These are phyloP conservation scores for Phaeotremella fagi DNA, from an alignment of 768 basidiomycete species.

Conservation along the genomic window DNA sequence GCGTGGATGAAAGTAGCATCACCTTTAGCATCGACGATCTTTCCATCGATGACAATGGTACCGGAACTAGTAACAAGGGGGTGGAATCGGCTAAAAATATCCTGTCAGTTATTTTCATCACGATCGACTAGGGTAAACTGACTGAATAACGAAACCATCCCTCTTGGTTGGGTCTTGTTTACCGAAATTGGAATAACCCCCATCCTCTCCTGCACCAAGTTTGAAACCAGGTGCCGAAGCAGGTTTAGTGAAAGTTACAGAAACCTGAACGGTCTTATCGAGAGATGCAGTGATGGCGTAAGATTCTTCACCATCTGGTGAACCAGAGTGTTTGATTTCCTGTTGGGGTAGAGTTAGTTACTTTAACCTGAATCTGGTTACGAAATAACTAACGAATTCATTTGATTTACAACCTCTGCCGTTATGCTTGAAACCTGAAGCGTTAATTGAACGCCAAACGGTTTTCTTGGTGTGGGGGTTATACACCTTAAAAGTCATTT, in stretches of 20 bases:
- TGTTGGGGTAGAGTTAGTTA: slow-evolving; percentile 72
- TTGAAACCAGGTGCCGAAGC: slow-evolving; percentile 79
- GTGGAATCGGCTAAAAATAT: slow-evolving; percentile 64
- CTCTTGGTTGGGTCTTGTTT: slow-evolving; percentile 40
- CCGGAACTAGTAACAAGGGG: slow-evolving; percentile 64
- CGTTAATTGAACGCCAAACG: slow-evolving; percentile 82
- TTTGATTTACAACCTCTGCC: slow-evolving; percentile 40
- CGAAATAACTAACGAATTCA: slow-evolving; percentile 38
- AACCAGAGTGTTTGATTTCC: slow-evolving; percentile 48
- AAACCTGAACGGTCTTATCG: slow-evolving; percentile 71
- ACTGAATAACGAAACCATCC: slow-evolving; percentile 66
- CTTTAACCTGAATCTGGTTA: slow-evolving; percentile 68
- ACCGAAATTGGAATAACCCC: slow-evolving; percentile 56
- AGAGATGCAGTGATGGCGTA: slow-evolving; percentile 78
- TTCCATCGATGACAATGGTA: slow-evolving; percentile 62
- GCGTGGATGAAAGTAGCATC: slow-evolving; percentile 79
- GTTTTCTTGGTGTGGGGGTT: slow-evolving; percentile 69
- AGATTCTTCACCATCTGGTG: slow-evolving; percentile 59
- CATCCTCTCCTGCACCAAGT: slow-evolving; percentile 77
- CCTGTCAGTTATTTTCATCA: background rate
- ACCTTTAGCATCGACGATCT: slow-evolving; percentile 50
- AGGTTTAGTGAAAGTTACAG: slow-evolving; percentile 67
- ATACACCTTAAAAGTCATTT: slow-evolving; percentile 85
- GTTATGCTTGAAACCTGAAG: slow-evolving; percentile 35
- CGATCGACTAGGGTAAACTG: slow-evolving; percentile 10